These are phyloP conservation scores for Cercospora zeina DNA, from an alignment of 2,329 filamentous ascomycete species.

Conservation along the genomic window DNA sequence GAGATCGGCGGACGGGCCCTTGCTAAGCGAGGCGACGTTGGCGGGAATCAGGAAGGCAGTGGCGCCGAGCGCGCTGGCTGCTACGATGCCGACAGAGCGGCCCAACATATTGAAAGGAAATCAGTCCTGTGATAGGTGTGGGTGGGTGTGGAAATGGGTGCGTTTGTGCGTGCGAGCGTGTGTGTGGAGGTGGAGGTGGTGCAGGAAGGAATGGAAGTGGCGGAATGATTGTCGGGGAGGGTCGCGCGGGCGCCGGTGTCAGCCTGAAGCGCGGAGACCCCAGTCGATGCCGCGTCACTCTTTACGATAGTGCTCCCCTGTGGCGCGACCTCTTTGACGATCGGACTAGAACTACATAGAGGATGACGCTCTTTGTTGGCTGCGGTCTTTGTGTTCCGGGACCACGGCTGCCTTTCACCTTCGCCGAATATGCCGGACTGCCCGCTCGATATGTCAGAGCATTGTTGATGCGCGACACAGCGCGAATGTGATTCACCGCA, in stretches of 20 bases:
- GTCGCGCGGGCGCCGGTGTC: neutral
- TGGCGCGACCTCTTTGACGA: neutral
- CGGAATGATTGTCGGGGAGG: neutral
- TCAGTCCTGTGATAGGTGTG: conserved; percentile 13
- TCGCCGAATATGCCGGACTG: neutral
- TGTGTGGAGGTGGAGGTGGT: neutral
- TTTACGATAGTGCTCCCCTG: neutral
- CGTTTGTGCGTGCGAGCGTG: neutral
- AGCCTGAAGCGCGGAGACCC: conserved; percentile 1
- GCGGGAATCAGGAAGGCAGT: conserved; percentile 58
- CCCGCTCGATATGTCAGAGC: neutral
- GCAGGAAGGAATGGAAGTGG: neutral
- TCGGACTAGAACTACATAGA: neutral
- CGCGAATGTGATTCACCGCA: neutral
- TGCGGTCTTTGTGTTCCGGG: neutral
- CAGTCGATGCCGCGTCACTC: neutral
- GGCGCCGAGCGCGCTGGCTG: conserved; percentile 37
- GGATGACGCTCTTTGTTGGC: neutral
- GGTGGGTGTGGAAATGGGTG: neutral
- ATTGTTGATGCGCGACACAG: neutral
- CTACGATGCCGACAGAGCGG: conserved; percentile 37
- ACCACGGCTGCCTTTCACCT: neutral
- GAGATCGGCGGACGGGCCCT: conserved; percentile 32
- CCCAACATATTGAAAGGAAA: conserved; percentile 35
- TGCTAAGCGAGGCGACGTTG: conserved; percentile 44